Evolutionary conservation across 495 filamentous ascomycete species (phyloP).

Genomic region (Amorphotheca resinae): DNA sequence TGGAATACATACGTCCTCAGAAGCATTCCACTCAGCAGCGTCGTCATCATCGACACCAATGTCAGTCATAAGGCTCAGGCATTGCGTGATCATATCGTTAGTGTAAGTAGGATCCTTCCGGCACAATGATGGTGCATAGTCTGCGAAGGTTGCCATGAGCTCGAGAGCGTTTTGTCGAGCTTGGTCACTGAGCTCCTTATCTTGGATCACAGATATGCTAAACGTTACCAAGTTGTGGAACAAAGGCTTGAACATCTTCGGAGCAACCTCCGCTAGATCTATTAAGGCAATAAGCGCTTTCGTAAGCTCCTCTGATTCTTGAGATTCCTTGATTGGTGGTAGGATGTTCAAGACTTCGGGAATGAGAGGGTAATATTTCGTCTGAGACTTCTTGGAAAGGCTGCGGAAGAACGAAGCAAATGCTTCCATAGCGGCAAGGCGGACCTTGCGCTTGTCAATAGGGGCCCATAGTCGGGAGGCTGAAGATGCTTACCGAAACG

Average conservation of each 20-base stretch:
- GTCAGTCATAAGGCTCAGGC: conserved; percentile 98
- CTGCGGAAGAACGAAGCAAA: conserved; percentile 93
- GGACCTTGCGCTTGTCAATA: conserved; percentile 37
- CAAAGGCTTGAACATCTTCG: conserved; percentile 89
- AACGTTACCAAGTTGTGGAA: conserved; percentile 89
- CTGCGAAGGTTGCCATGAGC: conserved; percentile 96
- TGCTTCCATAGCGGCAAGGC: conserved; percentile 89
- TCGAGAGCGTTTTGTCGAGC: conserved; percentile 91
- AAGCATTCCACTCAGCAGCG: conserved; percentile 83
- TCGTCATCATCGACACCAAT: conserved; percentile 91
- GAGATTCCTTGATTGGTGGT: conserved; percentile 78
- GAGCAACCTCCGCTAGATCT: conserved; percentile 79
- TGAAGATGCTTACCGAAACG: conserved; percentile 44
- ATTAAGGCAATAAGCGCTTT: conserved; percentile 83
- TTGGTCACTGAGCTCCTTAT: conserved; percentile 84
- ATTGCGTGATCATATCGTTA: conserved; percentile 95
- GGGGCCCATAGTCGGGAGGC: too few species aligned
- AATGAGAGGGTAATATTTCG: conserved; percentile 75
- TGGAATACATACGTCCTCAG: conserved; percentile 63
- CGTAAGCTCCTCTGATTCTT: conserved; percentile 79
- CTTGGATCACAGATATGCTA: conserved; percentile 81
- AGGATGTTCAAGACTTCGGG: conserved; percentile 86
- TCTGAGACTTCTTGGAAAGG: conserved; percentile 70
- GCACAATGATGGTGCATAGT: conserved; percentile 87
- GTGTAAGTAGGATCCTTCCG: conserved; percentile 84